Evolutionary conservation across 352 stramenopile species (phyloP).

Genomic region (Elongisporangium senticosum): DNA sequence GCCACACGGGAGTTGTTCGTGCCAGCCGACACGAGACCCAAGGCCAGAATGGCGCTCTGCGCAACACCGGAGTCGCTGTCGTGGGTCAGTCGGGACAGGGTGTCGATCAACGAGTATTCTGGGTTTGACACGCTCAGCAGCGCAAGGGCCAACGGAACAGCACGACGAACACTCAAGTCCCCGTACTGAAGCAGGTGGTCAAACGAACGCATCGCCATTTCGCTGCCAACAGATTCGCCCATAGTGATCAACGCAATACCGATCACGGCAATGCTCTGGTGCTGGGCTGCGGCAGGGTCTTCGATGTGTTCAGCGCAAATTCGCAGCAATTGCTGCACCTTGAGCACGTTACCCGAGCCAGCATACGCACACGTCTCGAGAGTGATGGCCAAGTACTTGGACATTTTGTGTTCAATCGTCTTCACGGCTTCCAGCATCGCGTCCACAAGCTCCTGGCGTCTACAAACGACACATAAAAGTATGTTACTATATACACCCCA

Average conservation of each 20-base stretch:
- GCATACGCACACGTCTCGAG: conserved; percentile 98
- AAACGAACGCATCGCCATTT: conserved; percentile 99
- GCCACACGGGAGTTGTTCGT: conserved; percentile 99
- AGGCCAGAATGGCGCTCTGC: conserved; percentile 96
- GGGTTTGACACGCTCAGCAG: conserved; percentile 97
- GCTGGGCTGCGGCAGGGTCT: conserved; percentile 66
- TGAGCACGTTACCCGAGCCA: conserved; percentile 98
- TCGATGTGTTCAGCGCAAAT: conserved; percentile 97
- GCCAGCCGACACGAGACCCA: conserved; percentile 95
- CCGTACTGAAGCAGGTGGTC: conserved; percentile 99
- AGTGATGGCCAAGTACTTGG: conserved; percentile 95
- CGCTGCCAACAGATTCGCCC: conserved; percentile 94
- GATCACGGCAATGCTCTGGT: conserved; percentile 94
- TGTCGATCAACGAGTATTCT: conserved; percentile 95
- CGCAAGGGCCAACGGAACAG: conserved; percentile 95
- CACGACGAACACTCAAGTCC: conserved; percentile 95
- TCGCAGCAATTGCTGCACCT: conserved; percentile 97
- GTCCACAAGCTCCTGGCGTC: conserved; percentile 93
- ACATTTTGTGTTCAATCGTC: conserved; percentile 97
- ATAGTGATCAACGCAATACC: conserved; percentile 98
- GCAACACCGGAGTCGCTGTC: conserved; percentile 95
- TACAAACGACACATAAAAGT: conserved; percentile 15
- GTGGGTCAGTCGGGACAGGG: conserved; percentile 97
- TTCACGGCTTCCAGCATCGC: conserved; percentile 97
- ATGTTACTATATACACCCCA: not conserved